Conservation (phyloP, 192 early-diverging fungal species). For the Podila epicladia region DNA sequence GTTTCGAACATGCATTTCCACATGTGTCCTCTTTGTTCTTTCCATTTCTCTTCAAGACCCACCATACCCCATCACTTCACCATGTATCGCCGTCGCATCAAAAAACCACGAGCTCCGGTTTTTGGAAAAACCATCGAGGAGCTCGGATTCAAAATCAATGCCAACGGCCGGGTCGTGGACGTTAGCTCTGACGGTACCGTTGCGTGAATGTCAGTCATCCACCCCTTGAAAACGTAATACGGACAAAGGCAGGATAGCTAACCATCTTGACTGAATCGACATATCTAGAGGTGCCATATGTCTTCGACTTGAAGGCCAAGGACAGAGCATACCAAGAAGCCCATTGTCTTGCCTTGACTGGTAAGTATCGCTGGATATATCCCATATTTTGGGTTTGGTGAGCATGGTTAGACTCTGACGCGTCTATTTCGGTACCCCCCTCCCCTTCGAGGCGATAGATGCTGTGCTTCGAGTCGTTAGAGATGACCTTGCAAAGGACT, state of each 20-base stretch:
- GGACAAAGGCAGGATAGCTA: background rate
- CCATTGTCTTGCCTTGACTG: constrained; percentile 18
- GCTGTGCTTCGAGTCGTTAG: constrained; percentile 4
- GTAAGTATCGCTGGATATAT: constrained; percentile 5
- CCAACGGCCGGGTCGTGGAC: constrained; percentile 11
- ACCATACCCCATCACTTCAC: background rate
- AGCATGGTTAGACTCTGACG: background rate
- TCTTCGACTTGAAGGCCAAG: constrained; percentile 36
- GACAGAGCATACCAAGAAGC: constrained; percentile 31
- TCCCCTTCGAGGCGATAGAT: background rate
- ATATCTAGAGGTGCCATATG: constrained; percentile 16
- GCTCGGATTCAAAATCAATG: constrained; percentile 21
- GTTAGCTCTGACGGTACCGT: background rate
- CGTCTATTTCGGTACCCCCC: background rate
- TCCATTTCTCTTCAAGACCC: background rate
- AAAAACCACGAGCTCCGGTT: constrained; percentile 10
- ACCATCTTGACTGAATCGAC: background rate
- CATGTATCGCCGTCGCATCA: constrained; percentile 37
- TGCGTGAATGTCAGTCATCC: background rate
- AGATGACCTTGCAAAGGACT: constrained; percentile 18
- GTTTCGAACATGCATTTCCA: background rate
- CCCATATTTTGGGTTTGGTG: too few species aligned
- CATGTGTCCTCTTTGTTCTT: background rate
- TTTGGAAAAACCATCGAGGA: constrained; percentile 24
- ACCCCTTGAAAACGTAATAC: background rate